Evolutionary conservation across 164 flowering plant genomes (phyloP).

Genomic region (Umbilicus rupestris): DNA sequence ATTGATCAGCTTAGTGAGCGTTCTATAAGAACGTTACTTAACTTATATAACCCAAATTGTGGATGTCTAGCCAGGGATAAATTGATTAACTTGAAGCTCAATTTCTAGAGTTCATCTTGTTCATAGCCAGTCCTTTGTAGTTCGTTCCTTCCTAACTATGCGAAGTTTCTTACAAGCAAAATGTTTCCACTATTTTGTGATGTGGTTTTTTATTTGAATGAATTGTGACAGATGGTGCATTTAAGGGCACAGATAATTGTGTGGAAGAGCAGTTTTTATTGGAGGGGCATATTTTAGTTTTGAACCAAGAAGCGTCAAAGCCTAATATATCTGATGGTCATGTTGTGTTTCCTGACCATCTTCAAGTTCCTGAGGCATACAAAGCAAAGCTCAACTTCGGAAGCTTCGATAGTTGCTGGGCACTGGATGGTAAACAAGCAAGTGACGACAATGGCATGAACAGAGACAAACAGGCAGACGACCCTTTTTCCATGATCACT

Average conservation of each 20-base stretch:
- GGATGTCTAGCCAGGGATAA: too few relatives aligned
- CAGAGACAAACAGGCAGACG: conserved; percentile 10
- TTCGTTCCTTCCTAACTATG: too few relatives aligned
- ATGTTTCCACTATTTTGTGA: not conserved
- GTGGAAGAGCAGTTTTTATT: conserved; percentile 16
- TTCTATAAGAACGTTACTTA: too few relatives aligned
- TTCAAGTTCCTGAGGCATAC: conserved; percentile 37
- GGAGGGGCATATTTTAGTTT: conserved; percentile 9
- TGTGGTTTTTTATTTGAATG: not conserved
- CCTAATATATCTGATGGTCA: conserved; percentile 16
- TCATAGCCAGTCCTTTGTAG: too few relatives aligned
- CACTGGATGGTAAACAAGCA: conserved; percentile 7
- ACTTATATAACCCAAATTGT: too few relatives aligned
- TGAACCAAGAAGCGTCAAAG: conserved; percentile 12
- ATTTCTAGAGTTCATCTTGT: too few relatives aligned
- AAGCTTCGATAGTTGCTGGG: conserved; percentile 28
- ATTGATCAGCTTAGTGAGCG: too few relatives aligned
- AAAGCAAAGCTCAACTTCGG: conserved; percentile 45
- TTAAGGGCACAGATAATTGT: conserved; percentile 8
- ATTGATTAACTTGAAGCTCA: too few relatives aligned
- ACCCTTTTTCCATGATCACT: not conserved
- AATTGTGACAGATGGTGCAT: conserved; percentile 13
- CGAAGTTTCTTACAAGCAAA: too few relatives aligned
- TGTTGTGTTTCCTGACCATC: conserved; percentile 41
- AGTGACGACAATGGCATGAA: conserved; percentile 21